Evolutionary conservation across 352 stramenopile genomes (phyloP), one percentile per base, ranked within the genome.

Genomic region (Phytophthora quininea): DNA sequence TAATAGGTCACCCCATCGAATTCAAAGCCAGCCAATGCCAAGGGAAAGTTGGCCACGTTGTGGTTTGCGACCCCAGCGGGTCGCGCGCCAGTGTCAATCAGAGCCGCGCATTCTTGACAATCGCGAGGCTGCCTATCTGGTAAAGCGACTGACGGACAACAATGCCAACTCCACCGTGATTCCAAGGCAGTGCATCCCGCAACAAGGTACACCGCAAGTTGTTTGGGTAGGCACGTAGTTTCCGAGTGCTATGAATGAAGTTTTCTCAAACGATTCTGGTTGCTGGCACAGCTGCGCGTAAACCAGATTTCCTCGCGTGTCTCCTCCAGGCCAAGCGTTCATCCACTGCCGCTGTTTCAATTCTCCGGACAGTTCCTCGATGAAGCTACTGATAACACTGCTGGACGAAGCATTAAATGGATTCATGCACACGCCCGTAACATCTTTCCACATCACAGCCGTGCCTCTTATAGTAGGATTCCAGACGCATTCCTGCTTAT

Each of bases 11-110:
- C 86, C 7, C 89, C 91, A 24, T 51, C 56, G 52, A 80, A 80
- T 0, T 0, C 9, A 33, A 86, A 85, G 0, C 15, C 30, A 5
- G 57, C 1, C 37, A 76, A 54, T 4, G 63, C 3, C 1, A 90
- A 48, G 38, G 96, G 61, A 49, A 82, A 86, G 4, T 71, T 29
- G 1, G 90, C 82, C 11, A 88, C 82, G 15, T 84, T 66, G 14
- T 80, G 46, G 30, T 84, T 83, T 6, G 77, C 51, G 24, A 88
- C 75, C 11, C 88, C 89, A 38, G 89, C 91, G 7, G 97, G 70
- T 15, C 97, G 50, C 7, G 89, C 90, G 0, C 89, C 90, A 29
- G 85, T 93, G 58, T 97, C 92, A 54, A 98, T 95, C 1, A 98
- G 54, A 45, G 85, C 89, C 50, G 19, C 4, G 80, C 74, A 1